Percentiles rank a stretch among this genome's conserved stretches.
These are phyloP conservation scores for Beauveria varroae DNA, from an alignment of 2,329 filamentous ascomycete species.

Conservation along the genomic window DNA sequence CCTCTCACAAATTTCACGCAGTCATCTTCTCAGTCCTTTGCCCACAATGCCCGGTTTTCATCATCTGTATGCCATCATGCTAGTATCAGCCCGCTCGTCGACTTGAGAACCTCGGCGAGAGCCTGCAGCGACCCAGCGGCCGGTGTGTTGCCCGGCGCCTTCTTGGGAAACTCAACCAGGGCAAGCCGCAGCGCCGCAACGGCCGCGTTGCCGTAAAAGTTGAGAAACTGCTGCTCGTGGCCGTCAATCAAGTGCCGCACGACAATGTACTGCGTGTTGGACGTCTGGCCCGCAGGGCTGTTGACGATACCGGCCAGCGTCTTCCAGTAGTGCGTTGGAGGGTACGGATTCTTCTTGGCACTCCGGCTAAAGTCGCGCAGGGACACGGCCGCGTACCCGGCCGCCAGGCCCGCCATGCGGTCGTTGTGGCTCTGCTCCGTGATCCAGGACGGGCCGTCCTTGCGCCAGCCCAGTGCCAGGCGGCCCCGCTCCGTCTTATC, in stretches of 20 bases:
- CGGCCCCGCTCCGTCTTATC: slow-evolving; percentile 66
- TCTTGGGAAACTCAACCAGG: slow-evolving; percentile 64
- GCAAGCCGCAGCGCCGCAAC: slow-evolving; percentile 63
- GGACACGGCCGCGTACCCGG: slow-evolving; percentile 76
- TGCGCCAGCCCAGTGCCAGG: slow-evolving; percentile 65
- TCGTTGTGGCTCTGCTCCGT: slow-evolving; percentile 68
- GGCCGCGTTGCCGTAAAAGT: slow-evolving; percentile 72
- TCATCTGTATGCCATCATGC: slow-evolving; percentile 16
- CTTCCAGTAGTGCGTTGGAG: slow-evolving; percentile 75
- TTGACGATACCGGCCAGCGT: slow-evolving; percentile 70
- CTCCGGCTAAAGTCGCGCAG: slow-evolving; percentile 74
- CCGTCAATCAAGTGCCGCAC: slow-evolving; percentile 65
- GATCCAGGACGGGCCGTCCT: slow-evolving; percentile 52
- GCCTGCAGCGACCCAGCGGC: slow-evolving; percentile 46
- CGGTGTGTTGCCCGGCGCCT: slow-evolving; percentile 37
- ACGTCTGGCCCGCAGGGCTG: slow-evolving; percentile 58
- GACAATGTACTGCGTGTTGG: slow-evolving; percentile 66
- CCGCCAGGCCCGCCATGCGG: slow-evolving; percentile 74
- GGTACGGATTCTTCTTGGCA: slow-evolving; percentile 64
- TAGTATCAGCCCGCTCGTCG: slow-evolving; percentile 42
- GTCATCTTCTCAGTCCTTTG: background rate
- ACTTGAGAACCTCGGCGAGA: slow-evolving; percentile 44
- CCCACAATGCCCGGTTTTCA: background rate
- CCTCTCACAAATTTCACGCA: background rate
- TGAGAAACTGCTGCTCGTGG: slow-evolving; percentile 67